Percentiles rank a stretch among this genome's conserved stretches.
phyloP scores from a whole-genome alignment of 2,329 filamentous ascomycete species.

The Hypoxylon sp. region DNA sequence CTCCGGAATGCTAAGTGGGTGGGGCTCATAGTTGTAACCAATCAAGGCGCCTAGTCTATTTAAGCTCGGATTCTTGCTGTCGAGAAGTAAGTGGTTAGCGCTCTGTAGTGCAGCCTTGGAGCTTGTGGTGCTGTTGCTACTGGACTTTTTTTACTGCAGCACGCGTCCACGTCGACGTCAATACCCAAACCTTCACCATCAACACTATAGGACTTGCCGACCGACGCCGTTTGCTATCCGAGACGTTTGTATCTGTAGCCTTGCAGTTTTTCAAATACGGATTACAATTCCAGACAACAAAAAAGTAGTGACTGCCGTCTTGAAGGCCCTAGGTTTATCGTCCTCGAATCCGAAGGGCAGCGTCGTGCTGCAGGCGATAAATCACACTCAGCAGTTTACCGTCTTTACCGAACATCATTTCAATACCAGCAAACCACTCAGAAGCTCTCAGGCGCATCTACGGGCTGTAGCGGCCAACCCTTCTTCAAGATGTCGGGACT shows the following conservation, averaged over 20 bases:
- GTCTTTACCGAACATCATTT: neutral
- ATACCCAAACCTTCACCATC: conserved; percentile 2
- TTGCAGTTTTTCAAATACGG: neutral
- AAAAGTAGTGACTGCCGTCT: neutral
- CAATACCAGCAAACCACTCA: neutral
- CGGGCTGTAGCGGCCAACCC: neutral
- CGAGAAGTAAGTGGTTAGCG: conserved; percentile 6
- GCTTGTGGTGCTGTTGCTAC: neutral
- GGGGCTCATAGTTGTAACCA: neutral
- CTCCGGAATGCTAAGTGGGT: conserved; percentile 4
- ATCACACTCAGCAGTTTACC: neutral
- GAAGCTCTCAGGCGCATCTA: neutral
- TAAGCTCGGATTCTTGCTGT: neutral
- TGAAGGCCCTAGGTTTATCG: neutral
- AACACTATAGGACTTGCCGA: neutral
- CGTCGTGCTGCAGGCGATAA: neutral
- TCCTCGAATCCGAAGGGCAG: neutral
- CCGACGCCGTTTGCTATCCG: neutral
- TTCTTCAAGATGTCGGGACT: conserved; percentile 71
- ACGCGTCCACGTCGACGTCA: conserved; percentile 11
- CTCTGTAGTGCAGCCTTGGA: neutral
- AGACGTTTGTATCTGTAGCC: neutral
- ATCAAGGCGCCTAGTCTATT: neutral
- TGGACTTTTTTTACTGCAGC: conserved; percentile 1
- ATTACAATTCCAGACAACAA: neutral